These are phyloP conservation scores for Sorghum bicolor DNA, from an alignment of 176 grass and related monocot species.

Conservation along the genomic window Sorghum_bicolor_NCBIv3 NC_012873.2:49138501-49139000, in stretches of 20 bases:
- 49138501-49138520: neutral
- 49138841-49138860: neutral
- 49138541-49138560: neutral
- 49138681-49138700: no score
- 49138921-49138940: neutral
- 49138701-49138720: neutral
- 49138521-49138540: neutral
- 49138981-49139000: neutral
- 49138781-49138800: neutral
- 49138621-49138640: neutral
- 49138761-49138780: neutral
- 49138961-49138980: neutral
- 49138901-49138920: neutral
- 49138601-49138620: neutral
- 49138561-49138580: neutral
- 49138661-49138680: neutral
- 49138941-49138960: neutral
- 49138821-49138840: neutral
- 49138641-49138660: neutral
- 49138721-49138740: neutral
- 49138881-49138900: neutral
- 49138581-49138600: neutral
- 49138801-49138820: neutral
- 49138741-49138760: neutral
- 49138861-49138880: neutral